Evolutionary conservation across 768 basidiomycete species (phyloP), one percentile per base, ranked within the genome.

Genomic region (Paxillus rubicundulus): DNA sequence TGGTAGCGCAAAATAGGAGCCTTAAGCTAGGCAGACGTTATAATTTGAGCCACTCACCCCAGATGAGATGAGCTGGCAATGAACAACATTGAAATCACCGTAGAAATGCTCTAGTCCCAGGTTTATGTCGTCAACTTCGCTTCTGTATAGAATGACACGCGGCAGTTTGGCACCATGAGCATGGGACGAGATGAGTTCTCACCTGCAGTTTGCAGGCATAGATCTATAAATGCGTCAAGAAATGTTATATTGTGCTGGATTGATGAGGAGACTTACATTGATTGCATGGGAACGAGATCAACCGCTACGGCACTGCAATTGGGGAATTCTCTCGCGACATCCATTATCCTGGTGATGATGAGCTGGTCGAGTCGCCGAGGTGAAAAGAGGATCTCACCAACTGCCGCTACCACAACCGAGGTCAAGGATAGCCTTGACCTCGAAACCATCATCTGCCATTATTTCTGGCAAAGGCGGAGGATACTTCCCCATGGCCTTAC

Each of bases 101-200:
- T 86, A 88, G 65, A 84, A 90, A 70, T 92, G 89, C 59, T 90
- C 87, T 20, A 92, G 72, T 3, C 89, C 89, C 16, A 90, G 80
- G 69, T 92, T 92, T 64, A 91, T 83, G 64, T 92, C 89, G 64
- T 91, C 89, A 8, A 90, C 79, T 67, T 92, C 89, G 61, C 85
- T 88, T 74, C 88, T 90, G 56, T 27, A 61, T 47, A 46, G 48
- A 55, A 45, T 33, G 27, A 53, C 46, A 45, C 18, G 47, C 24
- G 18, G 46, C 32, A 39, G 47, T 57, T 47, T 30, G 13, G 50
- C 18, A 45, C 47, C 37, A 49, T 38, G 32, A 53, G 33, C 47
- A 37, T 28, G 40, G 18, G 49, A 14, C 27, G 16, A 49, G 34
- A n/a, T 47, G 56, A 54, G 51, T 27, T 46, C 65, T 55, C 55